A percentile compares a stretch with the other conserved stretches of the same genome.
These are phyloP conservation scores for Nymphaea thermarum DNA, from an alignment of 164 flowering plant genomes.

Conservation along the genomic window DNA sequence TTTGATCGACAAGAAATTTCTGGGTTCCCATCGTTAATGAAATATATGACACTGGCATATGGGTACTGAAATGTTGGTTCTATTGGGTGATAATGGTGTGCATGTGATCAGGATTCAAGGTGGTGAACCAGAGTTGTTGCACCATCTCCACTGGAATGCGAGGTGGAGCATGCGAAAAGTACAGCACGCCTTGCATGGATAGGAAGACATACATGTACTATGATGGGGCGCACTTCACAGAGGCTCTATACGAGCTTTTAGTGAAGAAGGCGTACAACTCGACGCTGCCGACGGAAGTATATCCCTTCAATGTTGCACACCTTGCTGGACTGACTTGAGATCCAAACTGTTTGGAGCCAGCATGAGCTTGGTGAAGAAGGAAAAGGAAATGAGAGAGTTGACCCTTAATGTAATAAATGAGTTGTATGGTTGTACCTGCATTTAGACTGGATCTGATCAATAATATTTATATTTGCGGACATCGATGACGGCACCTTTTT, in stretches of 20 bases:
- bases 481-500: too few species aligned
- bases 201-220: conserved; percentile 34
- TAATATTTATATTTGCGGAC: too few species aligned
- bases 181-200: conserved; percentile 25
- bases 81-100: not conserved
- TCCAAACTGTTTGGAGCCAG: not conserved
- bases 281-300: conserved; percentile 21
- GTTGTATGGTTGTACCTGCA: too few species aligned
- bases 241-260: conserved; percentile 34
- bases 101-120: conserved; percentile 31
- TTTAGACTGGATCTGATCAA: too few species aligned
- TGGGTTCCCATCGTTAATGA: too few species aligned
- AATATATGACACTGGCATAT: too few species aligned
- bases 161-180: not conserved
- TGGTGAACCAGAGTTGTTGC: conserved; percentile 35
- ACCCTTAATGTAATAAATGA: too few species aligned
- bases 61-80: not conserved
- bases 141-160: conserved; percentile 31
- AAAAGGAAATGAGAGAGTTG: too few species aligned
- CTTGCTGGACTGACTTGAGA: conserved; percentile 9
- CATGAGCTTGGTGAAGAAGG: too few species aligned
- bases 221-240: conserved; percentile 67
- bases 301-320: conserved; percentile 37
- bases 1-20: too few species aligned
- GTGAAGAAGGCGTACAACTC: conserved; percentile 44